Percentiles rank a stretch among this genome's conserved stretches.
These are phyloP conservation scores for Trichoderma parareesei DNA, from an alignment of 495 filamentous ascomycete species.

Conservation along the genomic window DNA sequence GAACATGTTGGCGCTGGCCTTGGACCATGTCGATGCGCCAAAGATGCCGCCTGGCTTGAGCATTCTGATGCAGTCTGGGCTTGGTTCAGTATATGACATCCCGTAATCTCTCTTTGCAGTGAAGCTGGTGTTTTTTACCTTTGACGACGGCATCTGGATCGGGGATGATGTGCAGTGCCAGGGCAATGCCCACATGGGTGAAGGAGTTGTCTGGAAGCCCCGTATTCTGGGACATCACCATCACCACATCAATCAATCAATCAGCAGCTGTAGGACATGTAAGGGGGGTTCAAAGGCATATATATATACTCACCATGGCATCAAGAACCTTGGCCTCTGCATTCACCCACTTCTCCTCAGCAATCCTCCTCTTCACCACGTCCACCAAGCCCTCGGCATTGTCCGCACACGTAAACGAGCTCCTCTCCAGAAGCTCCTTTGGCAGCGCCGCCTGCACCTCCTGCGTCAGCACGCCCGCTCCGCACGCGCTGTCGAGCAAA, in stretches of 20 bases:
- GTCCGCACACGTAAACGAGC: slow-evolving; percentile 33
- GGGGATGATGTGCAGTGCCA: slow-evolving; percentile 35
- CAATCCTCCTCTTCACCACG: slow-evolving; percentile 21
- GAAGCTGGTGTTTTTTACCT: slow-evolving; percentile 19
- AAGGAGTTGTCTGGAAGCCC: slow-evolving; percentile 23
- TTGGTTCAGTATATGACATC: slow-evolving; percentile 11
- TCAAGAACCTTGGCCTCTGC: slow-evolving; percentile 27
- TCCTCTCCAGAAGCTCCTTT: slow-evolving; percentile 24
- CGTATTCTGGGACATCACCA: slow-evolving; percentile 20
- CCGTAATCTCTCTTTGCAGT: not conserved
- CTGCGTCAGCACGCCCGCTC: slow-evolving; percentile 30
- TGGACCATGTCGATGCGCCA: slow-evolving; percentile 32
- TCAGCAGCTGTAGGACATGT: too few species aligned
- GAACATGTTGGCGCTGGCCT: slow-evolving; percentile 16
- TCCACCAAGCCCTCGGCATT: slow-evolving; percentile 23
- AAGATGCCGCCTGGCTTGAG: slow-evolving; percentile 32
- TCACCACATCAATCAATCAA: too few species aligned
- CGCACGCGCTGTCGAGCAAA: slow-evolving; percentile 36
- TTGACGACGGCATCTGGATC: slow-evolving; percentile 30
- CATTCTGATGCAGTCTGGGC: slow-evolving; percentile 29
- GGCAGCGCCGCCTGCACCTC: slow-evolving; percentile 23
- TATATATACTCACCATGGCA: slow-evolving; percentile 24
- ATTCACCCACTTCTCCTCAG: slow-evolving; percentile 26
- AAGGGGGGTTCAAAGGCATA: not conserved
- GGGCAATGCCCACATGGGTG: slow-evolving; percentile 33